Percentiles rank a stretch among this genome's conserved stretches.
Conservation (phyloP, 495 filamentous ascomycete species). For the Xylaria nigripes region DNA sequence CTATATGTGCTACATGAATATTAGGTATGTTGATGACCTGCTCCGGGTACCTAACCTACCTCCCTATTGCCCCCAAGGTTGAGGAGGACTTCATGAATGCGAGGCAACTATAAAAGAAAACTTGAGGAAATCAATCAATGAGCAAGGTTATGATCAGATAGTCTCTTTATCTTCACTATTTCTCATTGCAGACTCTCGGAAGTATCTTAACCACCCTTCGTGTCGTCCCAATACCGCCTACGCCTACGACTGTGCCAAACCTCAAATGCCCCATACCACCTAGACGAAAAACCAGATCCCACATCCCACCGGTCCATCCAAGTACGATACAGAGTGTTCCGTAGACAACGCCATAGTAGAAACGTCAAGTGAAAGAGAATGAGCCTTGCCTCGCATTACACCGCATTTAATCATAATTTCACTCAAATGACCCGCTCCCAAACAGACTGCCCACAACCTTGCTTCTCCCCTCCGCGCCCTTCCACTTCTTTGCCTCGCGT, state of each 20-base stretch:
- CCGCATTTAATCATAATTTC: not conserved
- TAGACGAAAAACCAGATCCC: not conserved
- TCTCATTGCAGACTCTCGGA: not conserved
- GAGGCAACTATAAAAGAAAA: too few species aligned
- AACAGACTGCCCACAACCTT: slow-evolving; percentile 44
- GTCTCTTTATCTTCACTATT: slow-evolving; percentile 5
- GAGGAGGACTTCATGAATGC: not conserved
- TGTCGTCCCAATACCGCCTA: slow-evolving; percentile 5
- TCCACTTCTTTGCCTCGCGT: slow-evolving; percentile 59
- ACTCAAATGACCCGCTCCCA: slow-evolving; percentile 44
- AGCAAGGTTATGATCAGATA: slow-evolving; percentile 2
- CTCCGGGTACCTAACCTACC: not conserved
- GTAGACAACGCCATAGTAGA: not conserved
- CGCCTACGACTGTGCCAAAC: too few species aligned
- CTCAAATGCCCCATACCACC: not conserved
- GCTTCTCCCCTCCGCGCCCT: slow-evolving; percentile 47
- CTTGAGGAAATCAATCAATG: not conserved
- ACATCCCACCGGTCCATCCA: not conserved
- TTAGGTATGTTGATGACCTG: too few species aligned
- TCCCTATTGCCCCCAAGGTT: not conserved
- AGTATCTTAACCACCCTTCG: not conserved
- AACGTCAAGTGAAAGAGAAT: too few species aligned
- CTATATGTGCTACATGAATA: too few species aligned
- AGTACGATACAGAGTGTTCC: not conserved
- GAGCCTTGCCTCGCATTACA: not conserved